Base-by-base conservation (phyloP, 2,329 filamentous ascomycete species). In the Byssothecium circinans region DNA sequence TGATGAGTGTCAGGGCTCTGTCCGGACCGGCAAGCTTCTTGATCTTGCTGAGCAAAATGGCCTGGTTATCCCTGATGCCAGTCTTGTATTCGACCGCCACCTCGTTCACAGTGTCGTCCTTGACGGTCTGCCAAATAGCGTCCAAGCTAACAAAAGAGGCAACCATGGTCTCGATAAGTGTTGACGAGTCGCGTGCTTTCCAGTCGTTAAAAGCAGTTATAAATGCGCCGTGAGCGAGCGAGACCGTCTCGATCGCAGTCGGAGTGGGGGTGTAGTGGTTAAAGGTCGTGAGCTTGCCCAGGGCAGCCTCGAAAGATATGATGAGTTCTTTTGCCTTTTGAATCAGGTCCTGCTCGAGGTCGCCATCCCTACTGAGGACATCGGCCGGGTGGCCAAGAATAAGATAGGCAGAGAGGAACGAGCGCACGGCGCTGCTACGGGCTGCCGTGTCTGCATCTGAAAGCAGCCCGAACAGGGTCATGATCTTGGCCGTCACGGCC, bases 91-190 rank as follows among this genome's bases (percentile, higher is more conserved):
- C 83, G 15, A 82, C 83, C 1, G 87, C 82, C 2, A 90, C 88
- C 14, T 84, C 82, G 32, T 86, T 84, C 39, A 88, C 84, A 0
- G 84, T 88, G 43, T 85, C 85, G 59, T 90, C 85, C 67, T 90
- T 91, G 65, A 94, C 87, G 2, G 86, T 88, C 64, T 91, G 87
- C 78, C 88, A 88, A 39, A 92, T 92, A 29, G 86, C 86, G 62
- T 94, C 89, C 2, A 94, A 80, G 64, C 91, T 88, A 15, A 91
- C 87, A 68, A 92, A 91, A 55, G 90, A 88, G 61, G 89, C 81
- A n/a, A 92, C 79, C 88, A 94, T 91, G 45, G 89, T 86, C 60
- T 91, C 87, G 43, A 92, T 83, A 4, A 94, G 75, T 0, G 88
- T 85, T 44, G 85, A 85, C 0, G 87, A 89, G 65, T 92, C 89